Evolutionary conservation across 2,329 filamentous ascomycete genomes (phyloP).

Genomic region (Colletotrichum destructivum): DNA sequence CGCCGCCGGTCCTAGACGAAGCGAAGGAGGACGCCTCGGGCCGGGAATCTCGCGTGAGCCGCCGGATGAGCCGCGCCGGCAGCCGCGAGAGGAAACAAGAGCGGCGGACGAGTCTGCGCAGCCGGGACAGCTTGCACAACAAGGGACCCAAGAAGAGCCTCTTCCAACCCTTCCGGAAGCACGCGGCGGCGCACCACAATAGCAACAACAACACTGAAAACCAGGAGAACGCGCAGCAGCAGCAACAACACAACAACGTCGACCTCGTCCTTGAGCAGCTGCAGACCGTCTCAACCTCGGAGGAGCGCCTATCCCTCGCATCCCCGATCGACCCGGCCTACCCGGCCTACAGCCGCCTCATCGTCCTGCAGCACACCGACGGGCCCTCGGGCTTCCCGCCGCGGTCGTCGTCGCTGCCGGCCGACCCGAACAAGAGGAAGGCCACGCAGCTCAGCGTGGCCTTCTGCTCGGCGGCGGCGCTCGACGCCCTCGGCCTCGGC

Average conservation of each 20-base stretch:
- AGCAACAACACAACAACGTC: background rate
- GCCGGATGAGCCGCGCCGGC: constrained; percentile 33
- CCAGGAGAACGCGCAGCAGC: constrained; percentile 25
- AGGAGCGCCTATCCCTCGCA: constrained; percentile 18
- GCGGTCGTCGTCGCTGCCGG: constrained; percentile 40
- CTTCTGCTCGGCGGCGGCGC: constrained; percentile 63
- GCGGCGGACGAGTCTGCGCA: constrained; percentile 38
- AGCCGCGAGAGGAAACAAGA: constrained; percentile 40
- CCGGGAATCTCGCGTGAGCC: constrained; percentile 31
- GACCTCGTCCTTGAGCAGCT: constrained; percentile 19
- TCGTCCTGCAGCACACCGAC: constrained; percentile 50
- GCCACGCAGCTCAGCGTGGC: constrained; percentile 57
- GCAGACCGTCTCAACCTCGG: constrained; percentile 6
- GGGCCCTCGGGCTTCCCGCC: constrained; percentile 39
- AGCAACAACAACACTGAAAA: constrained; percentile 11
- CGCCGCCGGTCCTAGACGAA: constrained; percentile 34
- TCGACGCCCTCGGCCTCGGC: constrained; percentile 61
- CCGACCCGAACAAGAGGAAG: constrained; percentile 47
- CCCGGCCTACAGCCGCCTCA: constrained; percentile 51
- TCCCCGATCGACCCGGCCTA: constrained; percentile 29
- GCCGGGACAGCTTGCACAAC: constrained; percentile 34
- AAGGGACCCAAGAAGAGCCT: constrained; percentile 51
- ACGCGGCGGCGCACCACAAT: constrained; percentile 24
- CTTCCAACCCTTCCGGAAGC: constrained; percentile 53
- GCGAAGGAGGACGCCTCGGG: constrained; percentile 12